Evolutionary conservation across 2,329 filamentous ascomycete genomes (phyloP), one percentile per base, ranked within the genome.

Genomic region (Sclerotinia minor): DNA sequence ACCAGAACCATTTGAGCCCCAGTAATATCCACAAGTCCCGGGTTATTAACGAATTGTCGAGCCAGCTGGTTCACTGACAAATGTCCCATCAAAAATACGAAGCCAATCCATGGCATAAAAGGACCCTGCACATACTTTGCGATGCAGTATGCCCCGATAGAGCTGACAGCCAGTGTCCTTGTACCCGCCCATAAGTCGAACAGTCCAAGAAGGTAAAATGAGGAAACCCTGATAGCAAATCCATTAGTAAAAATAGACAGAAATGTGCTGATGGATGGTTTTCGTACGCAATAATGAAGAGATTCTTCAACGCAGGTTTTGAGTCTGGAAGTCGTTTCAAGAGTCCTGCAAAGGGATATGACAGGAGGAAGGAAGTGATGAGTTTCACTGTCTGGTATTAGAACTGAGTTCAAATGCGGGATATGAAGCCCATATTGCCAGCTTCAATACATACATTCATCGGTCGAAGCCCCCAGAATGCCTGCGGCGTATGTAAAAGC

Each of bases 91-190:
- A 97, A 82, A 76, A 96, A 97, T 61, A 92, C 83, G 79, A 99
- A 99, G 69, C 89, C 93, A 61, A 97, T 84, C 95, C 95, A 99
- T 81, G 95, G 95, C 95, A 99, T 99, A 77, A 94, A 92, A 0
- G 92, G 92, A 26, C 92, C 94, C 72, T 92, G 86, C 55, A 98
- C 82, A 77, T 89, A 94, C 72, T 90, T 87, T 64, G 94, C 91
- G 73, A 99, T 95, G 71, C 85, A 82, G 77, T 97, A 99, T 63
- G 92, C 87, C 61, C 88, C 94, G 24, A 84, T 86, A 0, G 94
- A 88, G 76, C 92, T 93, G 77, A 96, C 88, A 68, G 91, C 78
- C 50, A 99, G 81, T 2, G 94, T 97, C 50, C 86, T 85, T 19
- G 96, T 80, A 67, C 95, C 96, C 78, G 81, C 83, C 94, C 94